Evolutionary conservation across 495 filamentous ascomycete species (phyloP), one percentile per base, ranked within the genome.

Genomic region (Aspergillus leporis): DNA sequence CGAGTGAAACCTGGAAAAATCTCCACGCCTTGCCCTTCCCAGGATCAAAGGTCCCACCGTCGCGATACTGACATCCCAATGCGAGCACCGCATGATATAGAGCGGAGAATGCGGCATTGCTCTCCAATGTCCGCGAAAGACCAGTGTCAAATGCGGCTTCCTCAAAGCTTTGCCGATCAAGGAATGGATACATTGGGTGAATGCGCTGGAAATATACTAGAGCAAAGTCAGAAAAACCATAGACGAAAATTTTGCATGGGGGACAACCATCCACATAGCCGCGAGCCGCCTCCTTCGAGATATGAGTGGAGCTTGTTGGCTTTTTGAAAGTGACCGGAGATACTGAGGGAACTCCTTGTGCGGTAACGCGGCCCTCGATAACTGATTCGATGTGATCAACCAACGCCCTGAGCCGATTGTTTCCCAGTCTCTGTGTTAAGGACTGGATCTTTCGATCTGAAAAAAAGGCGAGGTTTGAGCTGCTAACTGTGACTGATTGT

Each of bases 41-140:
- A 3, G 71, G 67, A 10, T 69, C 64, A 55, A 70, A 77, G 28
- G 54, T 67, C 31, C 72, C 71, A 25, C 70, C 66, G 43, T 64
- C 63, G 30, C 61, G 46, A 28, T 68, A 69, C 30, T 74, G 73
- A 43, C 66, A 69, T 34, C 74, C 74, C 1, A 74, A 56, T 19
- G 74, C 74, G n/a, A 77, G 60, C 9, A 75, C 66, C 1, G 72
- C 53, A 31, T 74, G 61, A 56, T 74, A 76, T 14, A 76, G 52
- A 45, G 70, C 73, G 21, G 66, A 68, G 23, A 69, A 74, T 12
- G 60, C 38, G 2, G 66, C 41, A 55, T 57, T 65, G 5, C 22
- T 31, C 2, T 56, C 38, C 7, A 66, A 36, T 18, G 54, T 18
- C 13, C 61, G 45, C 28, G 36, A n/a, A 14, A 59, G 46, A 25